Evolutionary conservation across 768 basidiomycete species (phyloP).

Genomic region (Mycena olivaceomarginata): DNA sequence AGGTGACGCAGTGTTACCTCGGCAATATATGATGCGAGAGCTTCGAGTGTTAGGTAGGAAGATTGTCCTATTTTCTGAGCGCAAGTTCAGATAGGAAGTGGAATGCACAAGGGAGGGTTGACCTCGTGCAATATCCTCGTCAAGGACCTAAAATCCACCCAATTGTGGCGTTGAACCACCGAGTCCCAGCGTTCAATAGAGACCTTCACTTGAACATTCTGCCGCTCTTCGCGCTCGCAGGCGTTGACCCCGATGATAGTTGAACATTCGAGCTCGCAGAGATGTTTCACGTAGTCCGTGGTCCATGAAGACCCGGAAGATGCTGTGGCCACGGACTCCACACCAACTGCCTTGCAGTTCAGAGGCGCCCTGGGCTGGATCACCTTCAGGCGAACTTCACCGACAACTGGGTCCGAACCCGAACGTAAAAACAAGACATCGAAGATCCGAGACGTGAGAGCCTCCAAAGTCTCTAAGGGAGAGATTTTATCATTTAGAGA

Average conservation of each 20-base stretch:
- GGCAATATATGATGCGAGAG: constrained; percentile 77
- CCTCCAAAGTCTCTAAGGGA: constrained; percentile 66
- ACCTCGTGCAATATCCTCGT: constrained; percentile 61
- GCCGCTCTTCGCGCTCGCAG: constrained; percentile 79
- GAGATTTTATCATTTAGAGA: constrained; percentile 46
- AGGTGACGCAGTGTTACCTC: constrained; percentile 61
- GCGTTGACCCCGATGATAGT: constrained; percentile 82
- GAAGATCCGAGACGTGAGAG: constrained; percentile 65
- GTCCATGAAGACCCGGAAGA: constrained; percentile 47
- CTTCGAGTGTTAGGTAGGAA: constrained; percentile 80
- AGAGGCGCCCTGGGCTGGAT: constrained; percentile 71
- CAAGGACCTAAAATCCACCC: constrained; percentile 64
- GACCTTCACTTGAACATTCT: constrained; percentile 72
- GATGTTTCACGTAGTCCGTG: constrained; percentile 44
- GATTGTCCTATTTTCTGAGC: constrained; percentile 69
- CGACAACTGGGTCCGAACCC: constrained; percentile 48
- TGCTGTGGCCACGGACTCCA: constrained; percentile 60
- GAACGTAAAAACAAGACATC: constrained; percentile 55
- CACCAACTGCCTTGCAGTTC: constrained; percentile 65
- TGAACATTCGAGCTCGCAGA: constrained; percentile 65
- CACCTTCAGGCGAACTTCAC: constrained; percentile 64
- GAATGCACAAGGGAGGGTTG: constrained; percentile 20
- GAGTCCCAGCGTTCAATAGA: constrained; percentile 50
- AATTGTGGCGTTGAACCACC: constrained; percentile 45
- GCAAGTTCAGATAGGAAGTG: constrained; percentile 13